Evolutionary conservation across 1,284 basidiomycete genomes (phyloP).

Genomic region (Ustilago cynodontis): DNA sequence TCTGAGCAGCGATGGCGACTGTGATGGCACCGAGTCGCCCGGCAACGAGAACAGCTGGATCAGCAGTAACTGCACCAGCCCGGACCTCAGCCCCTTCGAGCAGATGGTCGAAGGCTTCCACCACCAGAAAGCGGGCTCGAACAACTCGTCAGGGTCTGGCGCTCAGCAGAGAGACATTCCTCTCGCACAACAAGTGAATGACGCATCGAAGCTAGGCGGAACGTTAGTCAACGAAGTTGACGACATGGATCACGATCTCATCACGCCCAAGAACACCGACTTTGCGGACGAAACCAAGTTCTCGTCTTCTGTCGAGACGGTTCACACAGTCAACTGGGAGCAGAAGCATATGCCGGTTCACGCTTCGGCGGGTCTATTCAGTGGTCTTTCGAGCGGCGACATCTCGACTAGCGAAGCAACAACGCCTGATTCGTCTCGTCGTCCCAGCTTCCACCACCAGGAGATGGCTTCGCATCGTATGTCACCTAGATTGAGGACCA

Average conservation of each 20-base stretch:
- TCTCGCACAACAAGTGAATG: constrained; percentile 12
- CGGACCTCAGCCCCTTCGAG: constrained; percentile 45
- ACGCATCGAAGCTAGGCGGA: not conserved
- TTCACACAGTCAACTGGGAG: constrained; percentile 34
- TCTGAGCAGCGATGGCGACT: constrained; percentile 56
- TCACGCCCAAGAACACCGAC: constrained; percentile 29
- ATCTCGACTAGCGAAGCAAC: constrained; percentile 41
- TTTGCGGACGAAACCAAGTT: constrained; percentile 33
- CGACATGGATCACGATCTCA: constrained; percentile 28
- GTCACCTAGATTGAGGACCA: constrained; percentile 19
- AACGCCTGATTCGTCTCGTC: constrained; percentile 47
- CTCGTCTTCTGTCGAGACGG: constrained; percentile 48
- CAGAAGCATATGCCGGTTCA: constrained; percentile 14
- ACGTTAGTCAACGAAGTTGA: not conserved
- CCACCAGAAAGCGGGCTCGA: constrained; percentile 17
- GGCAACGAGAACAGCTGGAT: constrained; percentile 55
- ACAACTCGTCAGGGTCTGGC: constrained; percentile 4
- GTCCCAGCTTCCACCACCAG: constrained; percentile 40
- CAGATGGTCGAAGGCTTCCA: constrained; percentile 26
- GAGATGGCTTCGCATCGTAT: constrained; percentile 11
- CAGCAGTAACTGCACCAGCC: constrained; percentile 58
- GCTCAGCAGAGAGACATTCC: constrained; percentile 7
- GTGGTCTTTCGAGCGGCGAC: constrained; percentile 33
- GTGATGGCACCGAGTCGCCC: constrained; percentile 45
- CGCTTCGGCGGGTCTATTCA: constrained; percentile 7